Conservation (phyloP, 306 rosid genomes). For the Lagenaria siceraria region DNA sequence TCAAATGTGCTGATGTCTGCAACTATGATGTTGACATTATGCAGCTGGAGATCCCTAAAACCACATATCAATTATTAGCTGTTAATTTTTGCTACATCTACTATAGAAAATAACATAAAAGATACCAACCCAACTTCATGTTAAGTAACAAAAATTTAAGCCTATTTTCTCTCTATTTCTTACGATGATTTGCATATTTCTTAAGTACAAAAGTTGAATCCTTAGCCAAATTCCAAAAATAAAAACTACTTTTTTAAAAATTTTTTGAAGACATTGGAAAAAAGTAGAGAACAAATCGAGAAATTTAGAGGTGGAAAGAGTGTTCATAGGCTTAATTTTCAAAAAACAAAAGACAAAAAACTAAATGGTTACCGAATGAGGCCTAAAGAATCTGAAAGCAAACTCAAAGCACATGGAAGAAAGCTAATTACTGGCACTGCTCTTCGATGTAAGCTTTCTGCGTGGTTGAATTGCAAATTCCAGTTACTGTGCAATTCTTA, state of each 20-base stretch:
- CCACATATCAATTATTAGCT: background rate
- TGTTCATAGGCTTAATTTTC: too few species aligned
- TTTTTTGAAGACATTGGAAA: too few species aligned
- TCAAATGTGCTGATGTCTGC: slow-evolving; percentile 67
- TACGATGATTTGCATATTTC: too few species aligned
- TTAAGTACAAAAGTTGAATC: too few species aligned
- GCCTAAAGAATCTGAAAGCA: background rate
- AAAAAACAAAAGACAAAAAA: too few species aligned
- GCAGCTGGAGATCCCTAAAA: slow-evolving; percentile 46
- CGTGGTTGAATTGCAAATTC: slow-evolving; percentile 76
- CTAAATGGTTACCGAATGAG: too few species aligned
- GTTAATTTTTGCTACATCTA: background rate
- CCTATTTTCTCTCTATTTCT: too few species aligned
- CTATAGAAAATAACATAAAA: background rate
- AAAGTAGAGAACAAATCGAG: too few species aligned
- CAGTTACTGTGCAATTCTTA: slow-evolving; percentile 58
- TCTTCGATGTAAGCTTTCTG: slow-evolving; percentile 66
- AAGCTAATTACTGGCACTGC: slow-evolving; percentile 30
- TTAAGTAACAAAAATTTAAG: background rate
- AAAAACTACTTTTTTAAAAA: too few species aligned
- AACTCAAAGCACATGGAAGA: background rate
- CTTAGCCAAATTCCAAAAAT: too few species aligned
- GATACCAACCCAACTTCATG: background rate
- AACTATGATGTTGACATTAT: slow-evolving; percentile 60
- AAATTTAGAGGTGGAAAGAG: too few species aligned